phyloP scores from a whole-genome alignment of 495 filamentous ascomycete species.

The Aspergillus coremiiformis region DNA sequence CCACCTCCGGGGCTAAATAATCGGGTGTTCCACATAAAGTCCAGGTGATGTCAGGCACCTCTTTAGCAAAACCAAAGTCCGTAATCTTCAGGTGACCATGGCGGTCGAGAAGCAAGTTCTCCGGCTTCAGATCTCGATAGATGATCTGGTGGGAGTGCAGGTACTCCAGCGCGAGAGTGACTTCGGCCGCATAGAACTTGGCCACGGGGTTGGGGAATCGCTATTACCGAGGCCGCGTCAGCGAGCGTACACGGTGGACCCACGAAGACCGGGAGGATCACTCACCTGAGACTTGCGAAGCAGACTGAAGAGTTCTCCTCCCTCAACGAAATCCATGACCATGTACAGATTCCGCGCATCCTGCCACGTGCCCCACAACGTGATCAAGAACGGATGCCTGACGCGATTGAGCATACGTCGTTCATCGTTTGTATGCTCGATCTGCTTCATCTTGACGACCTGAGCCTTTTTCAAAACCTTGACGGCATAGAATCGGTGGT shows the following conservation, averaged over 20 bases:
- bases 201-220: conserved; percentile 98
- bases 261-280: conserved; percentile 5
- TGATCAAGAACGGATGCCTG: conserved; percentile 95
- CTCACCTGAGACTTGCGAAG: conserved; percentile 93
- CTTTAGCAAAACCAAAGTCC: conserved; percentile 98
- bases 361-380: conserved; percentile 96
- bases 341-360: conserved; percentile 94
- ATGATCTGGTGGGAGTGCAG: conserved; percentile 93
- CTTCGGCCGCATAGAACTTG: conserved; percentile 98
- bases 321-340: conserved; percentile 99
- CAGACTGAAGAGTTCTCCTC: conserved; percentile 92
- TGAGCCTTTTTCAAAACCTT: conserved; percentile 98
- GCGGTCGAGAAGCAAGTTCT: conserved; percentile 89
- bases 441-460: conserved; percentile 99
- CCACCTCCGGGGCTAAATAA: conserved; percentile 94
- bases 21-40: conserved; percentile 98
- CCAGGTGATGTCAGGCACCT: conserved; percentile 98
- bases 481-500: conserved; percentile 93
- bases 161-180: conserved; percentile 91
- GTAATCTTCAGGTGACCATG: conserved; percentile 98
- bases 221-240: conserved; percentile 36
- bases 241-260: neutral
- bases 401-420: conserved; percentile 88
- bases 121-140: conserved; percentile 94
- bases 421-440: conserved; percentile 98